A percentile compares a stretch with the other conserved stretches of the same genome.
phyloP scores from a whole-genome alignment of 768 basidiomycete genomes.

The Suillus tomentosus region DNA sequence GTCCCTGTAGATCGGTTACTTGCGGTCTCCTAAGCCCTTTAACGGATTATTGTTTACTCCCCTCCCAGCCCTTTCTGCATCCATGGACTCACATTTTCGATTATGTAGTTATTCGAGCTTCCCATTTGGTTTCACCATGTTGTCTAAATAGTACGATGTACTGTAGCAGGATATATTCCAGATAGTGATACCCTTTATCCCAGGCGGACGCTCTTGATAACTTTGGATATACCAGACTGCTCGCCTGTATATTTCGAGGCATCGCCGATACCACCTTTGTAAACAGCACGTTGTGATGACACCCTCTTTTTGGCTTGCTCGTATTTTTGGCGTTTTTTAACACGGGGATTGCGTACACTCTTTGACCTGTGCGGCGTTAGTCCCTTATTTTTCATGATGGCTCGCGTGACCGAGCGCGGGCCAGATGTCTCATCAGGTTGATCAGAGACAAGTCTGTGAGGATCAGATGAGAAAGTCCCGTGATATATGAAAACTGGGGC shows the following conservation, averaged over 20 bases:
- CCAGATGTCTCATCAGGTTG: slow-evolving; percentile 51
- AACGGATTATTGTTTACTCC: background rate
- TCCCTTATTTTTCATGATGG: slow-evolving; percentile 93
- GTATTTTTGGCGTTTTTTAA: slow-evolving; percentile 93
- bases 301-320: slow-evolving; percentile 95
- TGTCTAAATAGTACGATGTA: slow-evolving; percentile 13
- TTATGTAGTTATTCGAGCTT: slow-evolving; percentile 8
- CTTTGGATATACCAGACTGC: slow-evolving; percentile 88
- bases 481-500: slow-evolving; percentile 25
- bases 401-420: slow-evolving; percentile 85
- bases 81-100: slow-evolving; percentile 12
- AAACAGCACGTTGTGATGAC: slow-evolving; percentile 87
- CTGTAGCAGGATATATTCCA: background rate
- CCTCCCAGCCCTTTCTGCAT: background rate
- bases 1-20: background rate
- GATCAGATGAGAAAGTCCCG: slow-evolving; percentile 12
- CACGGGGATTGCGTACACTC: slow-evolving; percentile 91
- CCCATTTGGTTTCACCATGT: slow-evolving; percentile 4
- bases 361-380: slow-evolving; percentile 90
- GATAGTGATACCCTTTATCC: slow-evolving; percentile 33
- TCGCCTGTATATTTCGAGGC: slow-evolving; percentile 88
- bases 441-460: slow-evolving; percentile 33
- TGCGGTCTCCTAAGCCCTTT: background rate
- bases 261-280: slow-evolving; percentile 80
- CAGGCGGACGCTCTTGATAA: slow-evolving; percentile 83